These are phyloP conservation scores for Lichtheimia ornata DNA, from an alignment of 371 early-diverging fungal species.

Conservation along the genomic window DNA sequence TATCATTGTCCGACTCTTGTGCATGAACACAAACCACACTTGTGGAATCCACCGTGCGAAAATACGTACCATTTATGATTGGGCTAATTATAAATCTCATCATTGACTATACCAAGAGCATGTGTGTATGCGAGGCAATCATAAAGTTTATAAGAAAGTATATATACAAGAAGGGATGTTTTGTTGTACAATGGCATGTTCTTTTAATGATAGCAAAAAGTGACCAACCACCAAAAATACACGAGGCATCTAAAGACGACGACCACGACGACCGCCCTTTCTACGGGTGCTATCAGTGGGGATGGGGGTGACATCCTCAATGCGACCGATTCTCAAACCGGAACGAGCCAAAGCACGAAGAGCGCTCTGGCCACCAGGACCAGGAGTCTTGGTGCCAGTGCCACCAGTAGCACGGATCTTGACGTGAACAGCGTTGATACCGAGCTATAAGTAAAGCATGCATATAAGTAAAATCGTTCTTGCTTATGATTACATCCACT, in stretches of 20 bases:
- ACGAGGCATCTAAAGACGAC: constrained; percentile 90
- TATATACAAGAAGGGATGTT: too few species aligned
- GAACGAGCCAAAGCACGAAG: constrained; percentile 99
- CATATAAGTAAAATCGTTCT: background rate
- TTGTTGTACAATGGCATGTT: too few species aligned
- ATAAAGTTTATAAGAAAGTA: too few species aligned
- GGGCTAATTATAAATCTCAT: too few species aligned
- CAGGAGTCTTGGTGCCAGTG: constrained; percentile 99
- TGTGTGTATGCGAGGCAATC: too few species aligned
- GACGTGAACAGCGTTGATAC: constrained; percentile 99
- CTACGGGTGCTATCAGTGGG: constrained; percentile 99
- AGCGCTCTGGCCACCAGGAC: constrained; percentile 99
- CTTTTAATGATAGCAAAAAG: too few species aligned
- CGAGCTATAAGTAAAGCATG: constrained; percentile 63
- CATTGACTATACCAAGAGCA: too few species aligned
- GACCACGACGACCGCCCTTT: constrained; percentile 99
- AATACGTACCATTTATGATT: too few species aligned
- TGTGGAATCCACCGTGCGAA: too few species aligned
- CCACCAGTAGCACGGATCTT: constrained; percentile 99
- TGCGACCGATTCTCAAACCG: constrained; percentile 99
- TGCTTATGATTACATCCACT: background rate
- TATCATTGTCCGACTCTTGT: too few species aligned
- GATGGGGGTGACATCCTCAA: constrained; percentile 94
- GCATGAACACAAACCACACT: too few species aligned
- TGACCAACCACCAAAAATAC: too few species aligned